Evolutionary conservation across 139 green algal species (phyloP).

Genomic region (Eudorina sp.): DNA sequence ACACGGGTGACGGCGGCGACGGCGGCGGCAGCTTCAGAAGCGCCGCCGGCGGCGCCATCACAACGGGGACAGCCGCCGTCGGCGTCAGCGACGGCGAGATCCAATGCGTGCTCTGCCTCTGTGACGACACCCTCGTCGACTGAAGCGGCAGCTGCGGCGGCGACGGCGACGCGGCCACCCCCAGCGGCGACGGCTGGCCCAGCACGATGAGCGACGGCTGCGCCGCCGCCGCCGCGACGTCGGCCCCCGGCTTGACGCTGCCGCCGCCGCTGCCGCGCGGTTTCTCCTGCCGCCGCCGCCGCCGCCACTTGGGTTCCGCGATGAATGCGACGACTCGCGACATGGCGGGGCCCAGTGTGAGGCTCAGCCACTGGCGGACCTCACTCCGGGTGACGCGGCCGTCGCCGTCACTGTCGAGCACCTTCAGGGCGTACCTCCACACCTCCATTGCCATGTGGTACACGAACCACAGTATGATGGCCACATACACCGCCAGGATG

Average conservation of each 20-base stretch:
- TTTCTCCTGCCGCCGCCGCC: not conserved
- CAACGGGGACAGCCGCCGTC: too few species aligned
- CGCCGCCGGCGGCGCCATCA: not conserved
- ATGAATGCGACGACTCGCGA: not conserved
- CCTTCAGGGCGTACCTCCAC: conserved; percentile 7
- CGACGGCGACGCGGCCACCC: not conserved
- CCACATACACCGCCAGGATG: not conserved
- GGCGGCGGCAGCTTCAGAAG: not conserved
- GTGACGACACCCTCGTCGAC: too few species aligned
- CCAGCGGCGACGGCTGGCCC: not conserved
- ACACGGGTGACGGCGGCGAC: not conserved
- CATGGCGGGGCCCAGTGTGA: not conserved
- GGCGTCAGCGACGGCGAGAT: too few species aligned
- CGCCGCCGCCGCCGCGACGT: not conserved
- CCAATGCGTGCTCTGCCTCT: too few species aligned
- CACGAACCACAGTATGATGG: not conserved
- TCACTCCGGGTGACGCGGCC: not conserved
- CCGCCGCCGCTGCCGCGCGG: not conserved
- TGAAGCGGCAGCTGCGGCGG: not conserved
- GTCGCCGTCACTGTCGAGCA: conserved; percentile 42
- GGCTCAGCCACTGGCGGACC: not conserved
- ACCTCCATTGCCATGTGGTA: conserved; percentile 24
- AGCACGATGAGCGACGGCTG: not conserved
- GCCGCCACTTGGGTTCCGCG: not conserved
- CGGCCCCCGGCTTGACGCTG: not conserved